Conservation (phyloP, 78 protist species). For the Polysphondylium violaceum region DNA sequence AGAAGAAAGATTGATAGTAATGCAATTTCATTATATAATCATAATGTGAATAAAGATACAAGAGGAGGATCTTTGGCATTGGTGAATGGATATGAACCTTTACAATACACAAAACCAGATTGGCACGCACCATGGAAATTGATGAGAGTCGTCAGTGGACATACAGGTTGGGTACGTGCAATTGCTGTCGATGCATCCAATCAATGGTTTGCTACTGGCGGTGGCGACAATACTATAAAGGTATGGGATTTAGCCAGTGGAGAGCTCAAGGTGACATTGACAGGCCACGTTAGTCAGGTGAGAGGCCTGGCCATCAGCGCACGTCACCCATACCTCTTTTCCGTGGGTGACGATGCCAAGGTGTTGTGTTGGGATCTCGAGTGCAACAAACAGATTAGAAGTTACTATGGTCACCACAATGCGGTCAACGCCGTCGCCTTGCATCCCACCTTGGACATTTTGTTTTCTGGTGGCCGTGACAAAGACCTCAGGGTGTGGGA, state of each 20-base stretch:
- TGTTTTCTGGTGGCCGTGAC: slow-evolving; percentile 99
- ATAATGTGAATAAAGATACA: background rate
- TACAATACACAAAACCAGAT: slow-evolving; percentile 69
- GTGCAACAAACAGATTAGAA: slow-evolving; percentile 86
- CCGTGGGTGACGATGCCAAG: slow-evolving; percentile 97
- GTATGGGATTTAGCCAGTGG: slow-evolving; percentile 98
- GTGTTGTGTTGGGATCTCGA: slow-evolving; percentile 99
- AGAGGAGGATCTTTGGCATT: slow-evolving; percentile 21
- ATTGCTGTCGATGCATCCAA: slow-evolving; percentile 97
- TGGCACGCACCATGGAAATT: slow-evolving; percentile 91
- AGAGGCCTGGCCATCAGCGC: slow-evolving; percentile 87
- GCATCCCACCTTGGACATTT: slow-evolving; percentile 98
- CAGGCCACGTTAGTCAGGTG: slow-evolving; percentile 95
- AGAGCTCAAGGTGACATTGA: slow-evolving; percentile 95
- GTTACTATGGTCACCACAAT: slow-evolving; percentile 96
- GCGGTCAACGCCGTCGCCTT: slow-evolving; percentile 94
- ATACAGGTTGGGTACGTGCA: slow-evolving; percentile 88
- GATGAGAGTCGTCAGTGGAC: slow-evolving; percentile 84
- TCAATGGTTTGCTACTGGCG: slow-evolving; percentile 98
- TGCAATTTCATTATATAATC: slow-evolving; percentile 9
- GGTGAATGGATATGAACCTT: slow-evolving; percentile 27
- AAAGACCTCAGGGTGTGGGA: slow-evolving; percentile 96
- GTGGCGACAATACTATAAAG: slow-evolving; percentile 97
- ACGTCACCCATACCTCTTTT: slow-evolving; percentile 97
- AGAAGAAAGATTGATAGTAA: slow-evolving; percentile 35